Evolutionary conservation across 345 rosid species (phyloP).

Genomic region (Eucalyptus melliodora): DNA sequence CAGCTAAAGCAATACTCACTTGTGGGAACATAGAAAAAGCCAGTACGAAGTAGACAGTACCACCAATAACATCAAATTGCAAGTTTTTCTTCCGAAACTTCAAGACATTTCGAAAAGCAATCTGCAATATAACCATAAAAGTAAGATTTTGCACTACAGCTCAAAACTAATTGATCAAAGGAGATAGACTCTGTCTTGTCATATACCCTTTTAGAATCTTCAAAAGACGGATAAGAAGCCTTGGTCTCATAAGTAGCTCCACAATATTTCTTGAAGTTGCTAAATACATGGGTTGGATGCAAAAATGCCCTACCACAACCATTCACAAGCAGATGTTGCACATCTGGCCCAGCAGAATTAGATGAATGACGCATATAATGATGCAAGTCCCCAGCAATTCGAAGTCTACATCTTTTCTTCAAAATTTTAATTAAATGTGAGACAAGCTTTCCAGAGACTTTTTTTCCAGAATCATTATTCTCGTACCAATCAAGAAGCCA

Average conservation of each 20-base stretch:
- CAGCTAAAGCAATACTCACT: conserved; percentile 27
- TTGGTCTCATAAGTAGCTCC: conserved; percentile 66
- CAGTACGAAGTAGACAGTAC: conserved; percentile 79
- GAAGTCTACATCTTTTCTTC: conserved; percentile 85
- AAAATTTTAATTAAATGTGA: conserved; percentile 65
- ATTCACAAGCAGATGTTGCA: conserved; percentile 87
- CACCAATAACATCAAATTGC: conserved; percentile 98
- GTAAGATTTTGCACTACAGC: background rate
- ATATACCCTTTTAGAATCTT: conserved; percentile 89
- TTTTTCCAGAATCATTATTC: conserved; percentile 1
- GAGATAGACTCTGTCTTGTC: background rate
- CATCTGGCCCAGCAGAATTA: conserved; percentile 63
- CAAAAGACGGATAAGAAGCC: conserved; percentile 70
- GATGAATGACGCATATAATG: conserved; percentile 89
- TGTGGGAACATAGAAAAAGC: conserved; percentile 91
- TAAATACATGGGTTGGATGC: conserved; percentile 95
- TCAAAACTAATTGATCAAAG: background rate
- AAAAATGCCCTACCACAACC: conserved; percentile 98
- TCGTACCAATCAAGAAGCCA: conserved; percentile 99
- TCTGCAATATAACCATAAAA: conserved; percentile 26
- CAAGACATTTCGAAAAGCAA: conserved; percentile 66
- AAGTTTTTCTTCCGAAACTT: conserved; percentile 96
- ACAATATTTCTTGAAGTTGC: conserved; percentile 46
- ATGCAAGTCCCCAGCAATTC: conserved; percentile 94
- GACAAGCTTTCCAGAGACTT: conserved; percentile 67